Evolutionary conservation across 2,329 filamentous ascomycete species (phyloP).

Genomic region (Aulographum hederae): DNA sequence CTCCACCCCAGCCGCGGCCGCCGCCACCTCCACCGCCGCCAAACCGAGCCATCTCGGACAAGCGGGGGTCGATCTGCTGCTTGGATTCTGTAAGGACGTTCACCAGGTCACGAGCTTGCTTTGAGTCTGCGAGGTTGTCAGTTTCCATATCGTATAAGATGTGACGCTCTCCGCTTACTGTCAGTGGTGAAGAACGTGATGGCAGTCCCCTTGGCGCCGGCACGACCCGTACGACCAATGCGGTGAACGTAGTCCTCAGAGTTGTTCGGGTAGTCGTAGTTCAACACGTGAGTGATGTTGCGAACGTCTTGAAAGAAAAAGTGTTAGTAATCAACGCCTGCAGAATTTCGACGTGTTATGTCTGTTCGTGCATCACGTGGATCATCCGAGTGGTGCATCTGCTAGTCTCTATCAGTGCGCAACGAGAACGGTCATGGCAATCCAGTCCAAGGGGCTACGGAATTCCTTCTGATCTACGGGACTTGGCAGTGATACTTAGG

Average conservation of each 20-base stretch:
- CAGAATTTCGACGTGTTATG: conserved; percentile 27
- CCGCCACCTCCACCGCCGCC: conserved; percentile 66
- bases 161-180: no score
- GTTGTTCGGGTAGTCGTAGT: conserved; percentile 99
- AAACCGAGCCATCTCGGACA: conserved; percentile 90
- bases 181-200: conserved; percentile 99
- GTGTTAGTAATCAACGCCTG: conserved; percentile 84
- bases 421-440: no score
- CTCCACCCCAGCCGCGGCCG: conserved; percentile 43
- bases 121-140: conserved; percentile 27
- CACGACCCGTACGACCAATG: conserved; percentile 50
- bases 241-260: conserved; percentile 53
- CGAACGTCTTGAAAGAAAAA: conserved; percentile 81
- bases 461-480: no score
- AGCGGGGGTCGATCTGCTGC: conserved; percentile 91
- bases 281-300: conserved; percentile 99
- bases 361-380: conserved; percentile 40
- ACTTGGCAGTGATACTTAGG: no score
- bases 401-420: conserved; percentile 36
- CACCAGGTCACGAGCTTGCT: conserved; percentile 82
- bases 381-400: conserved; percentile 34
- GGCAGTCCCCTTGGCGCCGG: conserved; percentile 80
- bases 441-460: no score
- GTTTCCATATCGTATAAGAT: no score
- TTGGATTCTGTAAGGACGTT: conserved; percentile 87